These are phyloP conservation scores for Monosporozyma yasuniensis DNA, from an alignment of 805 yeast species.

Conservation along the genomic window DNA sequence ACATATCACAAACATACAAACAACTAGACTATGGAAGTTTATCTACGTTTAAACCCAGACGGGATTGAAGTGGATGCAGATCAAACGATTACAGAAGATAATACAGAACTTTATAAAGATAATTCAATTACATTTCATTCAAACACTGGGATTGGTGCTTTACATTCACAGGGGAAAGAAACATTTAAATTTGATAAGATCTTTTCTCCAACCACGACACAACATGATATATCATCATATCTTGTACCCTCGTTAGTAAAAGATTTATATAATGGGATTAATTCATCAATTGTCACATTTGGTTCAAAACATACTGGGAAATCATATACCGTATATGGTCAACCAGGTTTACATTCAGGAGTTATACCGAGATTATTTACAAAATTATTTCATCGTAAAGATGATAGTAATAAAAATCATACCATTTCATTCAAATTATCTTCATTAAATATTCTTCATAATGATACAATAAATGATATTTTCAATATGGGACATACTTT, in stretches of 20 bases:
- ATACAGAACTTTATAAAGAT: neutral
- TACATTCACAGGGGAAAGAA: neutral
- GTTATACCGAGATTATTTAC: slow-evolving; percentile 73
- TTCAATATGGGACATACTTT: slow-evolving; percentile 3
- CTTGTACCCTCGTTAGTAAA: slow-evolving; percentile 1
- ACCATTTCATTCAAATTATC: slow-evolving; percentile 58
- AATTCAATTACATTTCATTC: slow-evolving; percentile 1
- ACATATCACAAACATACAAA: neutral
- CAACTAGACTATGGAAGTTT: slow-evolving; percentile 8
- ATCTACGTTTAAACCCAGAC: slow-evolving; percentile 1
- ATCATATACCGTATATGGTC: slow-evolving; percentile 69
- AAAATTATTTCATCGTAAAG: slow-evolving; percentile 30
- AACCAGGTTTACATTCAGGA: slow-evolving; percentile 37
- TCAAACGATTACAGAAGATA: neutral
- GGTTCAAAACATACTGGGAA: slow-evolving; percentile 79
- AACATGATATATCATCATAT: slow-evolving; percentile 3
- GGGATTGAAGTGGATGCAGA: neutral
- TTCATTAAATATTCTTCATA: slow-evolving; percentile 66
- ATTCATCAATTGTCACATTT: slow-evolving; percentile 68
- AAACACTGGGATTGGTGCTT: slow-evolving; percentile 1
- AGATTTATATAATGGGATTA: slow-evolving; percentile 43
- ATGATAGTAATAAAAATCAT: neutral
- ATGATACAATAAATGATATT: slow-evolving; percentile 67
- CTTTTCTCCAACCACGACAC: slow-evolving; percentile 1
- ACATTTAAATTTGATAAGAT: slow-evolving; percentile 2